phyloP scores from a whole-genome alignment of 306 rosid genomes.

The Ziziphus jujuba region DNA sequence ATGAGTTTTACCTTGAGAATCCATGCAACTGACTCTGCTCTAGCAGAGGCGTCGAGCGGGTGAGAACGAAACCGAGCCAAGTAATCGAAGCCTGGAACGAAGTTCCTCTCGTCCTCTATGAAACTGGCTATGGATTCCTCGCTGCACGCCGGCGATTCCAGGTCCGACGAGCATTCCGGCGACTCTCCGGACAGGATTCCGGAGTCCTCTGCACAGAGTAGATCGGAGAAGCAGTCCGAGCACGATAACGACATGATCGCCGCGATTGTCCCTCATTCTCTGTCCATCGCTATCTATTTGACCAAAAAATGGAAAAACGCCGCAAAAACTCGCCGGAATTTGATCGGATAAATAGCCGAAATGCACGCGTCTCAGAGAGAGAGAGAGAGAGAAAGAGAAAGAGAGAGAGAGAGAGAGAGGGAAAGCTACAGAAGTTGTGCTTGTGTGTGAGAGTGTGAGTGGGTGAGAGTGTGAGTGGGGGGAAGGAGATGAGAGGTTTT shows the following conservation, averaged over 20 bases:
- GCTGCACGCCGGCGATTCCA: slow-evolving; percentile 41
- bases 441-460: slow-evolving; percentile 1
- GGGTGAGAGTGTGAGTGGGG: neutral
- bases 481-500: slow-evolving; percentile 4
- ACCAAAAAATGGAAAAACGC: too few species aligned
- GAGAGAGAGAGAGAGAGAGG: neutral
- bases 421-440: neutral
- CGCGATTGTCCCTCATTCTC: slow-evolving; percentile 49
- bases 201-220: slow-evolving; percentile 77
- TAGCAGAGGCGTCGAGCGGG: slow-evolving; percentile 62
- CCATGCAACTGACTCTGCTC: slow-evolving; percentile 91
- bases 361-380: neutral
- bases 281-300: slow-evolving; percentile 37
- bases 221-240: slow-evolving; percentile 62
- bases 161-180: slow-evolving; percentile 59
- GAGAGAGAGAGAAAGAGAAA: slow-evolving; percentile 20
- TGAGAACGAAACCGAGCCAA: slow-evolving; percentile 59
- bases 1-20: slow-evolving; percentile 97
- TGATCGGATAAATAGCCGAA: slow-evolving; percentile 28
- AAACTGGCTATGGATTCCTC: slow-evolving; percentile 79
- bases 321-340: slow-evolving; percentile 19
- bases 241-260: slow-evolving; percentile 72
- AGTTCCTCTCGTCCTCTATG: slow-evolving; percentile 75
- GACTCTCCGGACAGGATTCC: slow-evolving; percentile 59
- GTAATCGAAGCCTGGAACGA: slow-evolving; percentile 78